Evolutionary conservation across 805 yeast genomes (phyloP), one percentile per base, ranked within the genome.

Genomic region (Yamadazyma insecticola): DNA sequence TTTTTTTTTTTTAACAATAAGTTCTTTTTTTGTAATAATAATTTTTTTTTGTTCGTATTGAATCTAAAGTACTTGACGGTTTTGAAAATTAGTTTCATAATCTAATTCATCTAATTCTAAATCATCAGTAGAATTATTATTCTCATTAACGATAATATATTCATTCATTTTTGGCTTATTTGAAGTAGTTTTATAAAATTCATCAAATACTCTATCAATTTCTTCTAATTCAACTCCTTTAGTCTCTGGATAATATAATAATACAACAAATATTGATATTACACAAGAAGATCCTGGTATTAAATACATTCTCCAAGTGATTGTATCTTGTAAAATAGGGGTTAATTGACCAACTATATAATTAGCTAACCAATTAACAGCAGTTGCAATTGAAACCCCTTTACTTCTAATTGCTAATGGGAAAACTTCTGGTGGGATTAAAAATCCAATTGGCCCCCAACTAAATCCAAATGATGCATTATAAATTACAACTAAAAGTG

Each of bases 381-480:
- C 69, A 3, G 69, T 65, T 3, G 70, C 61, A 6, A 66, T 41
- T 7, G 70, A 63, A 8, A 64, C 70, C 12, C 72, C 72, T 39
- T 63, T 64, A 19, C 67, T 48, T 33, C 72, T 44, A 22, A 64
- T 59, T 8, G 68, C 60, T 33, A 66, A 48, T 9, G 71, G 70
- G 35, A 53, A 60, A 24, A 62, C 67, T 39, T 65, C 72, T 2
- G 70, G 70, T 2, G 70, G 70, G 23, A 63, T 55, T 24, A 65
- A 53, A 26, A 61, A 65, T 13, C 70, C 70, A 16, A 65, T 55
- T 5, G 72, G 72, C 4, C 72, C 72, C 70, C 70, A 65, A 37
- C 67, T 58, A 44, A 53, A 65, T 4, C 72, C 72, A 44, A 65
- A 65, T 4, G 61, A 51, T 1, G 67, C 71, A 29, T 65, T 65